phyloP scores from a whole-genome alignment of 495 filamentous ascomycete species.

The Parachaetomium inaequale region DNA sequence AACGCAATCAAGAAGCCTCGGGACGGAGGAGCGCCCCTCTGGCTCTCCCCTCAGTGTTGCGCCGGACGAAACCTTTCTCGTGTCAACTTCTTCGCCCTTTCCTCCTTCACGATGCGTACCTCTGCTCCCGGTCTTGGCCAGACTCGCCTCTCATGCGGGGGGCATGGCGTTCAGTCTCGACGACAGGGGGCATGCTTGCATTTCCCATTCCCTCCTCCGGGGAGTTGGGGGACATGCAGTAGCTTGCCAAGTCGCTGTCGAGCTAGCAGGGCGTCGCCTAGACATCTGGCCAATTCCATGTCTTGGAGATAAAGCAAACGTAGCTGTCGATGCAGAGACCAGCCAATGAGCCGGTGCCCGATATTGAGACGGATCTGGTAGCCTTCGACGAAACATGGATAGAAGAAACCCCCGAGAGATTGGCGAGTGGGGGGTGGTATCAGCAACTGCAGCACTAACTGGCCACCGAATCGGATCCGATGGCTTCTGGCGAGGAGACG shows the following conservation, averaged over 20 bases:
- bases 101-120: no score
- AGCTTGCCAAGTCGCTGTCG: background rate
- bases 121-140: background rate
- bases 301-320: slow-evolving; percentile 11
- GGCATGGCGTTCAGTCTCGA: background rate
- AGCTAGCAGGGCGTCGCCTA: slow-evolving; percentile 1
- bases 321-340: background rate
- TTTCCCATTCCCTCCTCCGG: background rate
- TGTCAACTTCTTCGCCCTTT: no score
- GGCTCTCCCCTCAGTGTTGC: background rate
- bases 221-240: slow-evolving; percentile 1
- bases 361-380: slow-evolving; percentile 6
- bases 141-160: background rate
- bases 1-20: background rate
- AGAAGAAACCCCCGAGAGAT: background rate
- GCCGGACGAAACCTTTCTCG: no score
- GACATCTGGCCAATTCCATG: slow-evolving; percentile 17
- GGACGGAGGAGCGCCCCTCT: background rate
- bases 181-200: slow-evolving; percentile 2
- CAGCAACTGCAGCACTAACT: background rate
- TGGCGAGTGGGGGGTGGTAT: slow-evolving; percentile 10
- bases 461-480: background rate
- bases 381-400: background rate
- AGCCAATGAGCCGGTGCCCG: background rate
- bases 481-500: background rate